These are phyloP conservation scores for Tylopilus cervinicoccineus DNA, from an alignment of 768 basidiomycete species.

Conservation along the genomic window DNA sequence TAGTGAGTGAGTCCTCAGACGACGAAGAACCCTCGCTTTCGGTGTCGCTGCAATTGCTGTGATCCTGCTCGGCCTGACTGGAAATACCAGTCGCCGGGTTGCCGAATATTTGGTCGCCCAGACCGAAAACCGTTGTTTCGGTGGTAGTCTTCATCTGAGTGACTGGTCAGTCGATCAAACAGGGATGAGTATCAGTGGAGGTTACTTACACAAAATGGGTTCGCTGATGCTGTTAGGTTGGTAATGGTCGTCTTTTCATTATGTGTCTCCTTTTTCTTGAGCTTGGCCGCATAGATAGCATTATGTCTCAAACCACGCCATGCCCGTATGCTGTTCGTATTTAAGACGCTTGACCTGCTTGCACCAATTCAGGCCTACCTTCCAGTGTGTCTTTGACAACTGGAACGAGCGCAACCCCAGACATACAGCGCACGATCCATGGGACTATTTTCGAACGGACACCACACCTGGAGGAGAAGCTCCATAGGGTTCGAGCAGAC, in stretches of 20 bases:
- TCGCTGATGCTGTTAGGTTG: conserved; percentile 36
- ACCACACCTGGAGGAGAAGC: conserved; percentile 85
- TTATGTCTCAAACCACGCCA: conserved; percentile 77
- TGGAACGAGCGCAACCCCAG: conserved; percentile 70
- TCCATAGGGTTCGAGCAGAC: conserved; percentile 73
- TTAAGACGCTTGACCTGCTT: conserved; percentile 11
- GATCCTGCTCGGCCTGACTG: conserved; percentile 8
- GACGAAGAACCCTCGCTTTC: conserved; percentile 36
- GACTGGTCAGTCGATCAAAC: conserved; percentile 2
- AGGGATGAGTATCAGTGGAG: not conserved
- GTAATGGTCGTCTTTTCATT: conserved; percentile 38
- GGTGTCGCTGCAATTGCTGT: conserved; percentile 27
- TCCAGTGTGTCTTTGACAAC: conserved; percentile 73
- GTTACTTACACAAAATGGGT: conserved; percentile 69
- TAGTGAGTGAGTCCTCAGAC: conserved; percentile 49
- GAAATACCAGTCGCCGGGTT: conserved; percentile 19
- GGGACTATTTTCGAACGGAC: conserved; percentile 80
- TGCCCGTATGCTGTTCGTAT: conserved; percentile 59
- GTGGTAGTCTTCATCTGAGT: conserved; percentile 25
- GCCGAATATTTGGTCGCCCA: conserved; percentile 70
- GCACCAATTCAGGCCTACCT: conserved; percentile 49
- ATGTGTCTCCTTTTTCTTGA: conserved; percentile 50
- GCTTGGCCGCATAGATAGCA: conserved; percentile 67
- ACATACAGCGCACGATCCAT: conserved; percentile 84
- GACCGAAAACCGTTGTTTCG: conserved; percentile 41